Conservation (phyloP, 1,284 basidiomycete genomes). For the Schizophyllum commune region DNA sequence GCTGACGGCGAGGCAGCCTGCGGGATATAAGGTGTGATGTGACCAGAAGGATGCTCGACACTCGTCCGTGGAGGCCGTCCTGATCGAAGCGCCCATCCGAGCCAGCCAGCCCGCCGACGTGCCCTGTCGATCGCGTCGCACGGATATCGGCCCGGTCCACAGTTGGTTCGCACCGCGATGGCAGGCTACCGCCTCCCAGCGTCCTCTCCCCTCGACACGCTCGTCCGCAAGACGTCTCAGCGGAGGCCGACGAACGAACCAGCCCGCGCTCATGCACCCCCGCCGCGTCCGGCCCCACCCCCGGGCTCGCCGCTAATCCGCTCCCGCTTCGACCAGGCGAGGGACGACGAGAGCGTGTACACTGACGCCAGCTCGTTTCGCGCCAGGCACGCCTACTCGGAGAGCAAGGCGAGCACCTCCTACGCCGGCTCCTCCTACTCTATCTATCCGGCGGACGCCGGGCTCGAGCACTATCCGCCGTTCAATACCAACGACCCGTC, state of each 20-base stretch:
- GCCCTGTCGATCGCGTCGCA: too few species aligned
- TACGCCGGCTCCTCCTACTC: not conserved
- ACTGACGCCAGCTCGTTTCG: not conserved
- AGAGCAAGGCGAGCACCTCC: not conserved
- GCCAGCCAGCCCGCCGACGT: too few species aligned
- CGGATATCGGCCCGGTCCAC: too few species aligned
- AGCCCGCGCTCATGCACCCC: not conserved
- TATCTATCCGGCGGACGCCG: not conserved
- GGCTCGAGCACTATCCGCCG: not conserved
- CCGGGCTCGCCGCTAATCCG: not conserved
- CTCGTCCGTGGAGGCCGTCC: too few species aligned
- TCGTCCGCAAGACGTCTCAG: constrained; percentile 13
- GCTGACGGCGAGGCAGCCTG: too few species aligned
- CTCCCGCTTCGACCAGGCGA: not conserved
- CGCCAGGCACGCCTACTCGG: not conserved
- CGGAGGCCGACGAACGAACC: not conserved
- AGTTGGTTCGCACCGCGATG: not conserved
- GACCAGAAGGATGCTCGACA: too few species aligned
- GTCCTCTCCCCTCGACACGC: constrained; percentile 11
- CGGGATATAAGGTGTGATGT: too few species aligned
- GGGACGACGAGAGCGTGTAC: not conserved
- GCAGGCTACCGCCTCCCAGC: constrained; percentile 6
- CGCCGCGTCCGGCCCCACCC: not conserved
- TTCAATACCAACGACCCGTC: too few species aligned
- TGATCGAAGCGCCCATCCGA: too few species aligned